Evolutionary conservation across 2,329 filamentous ascomycete genomes (phyloP), one percentile per base, ranked within the genome.

Genomic region (Stagonosporopsis rhizophila): DNA sequence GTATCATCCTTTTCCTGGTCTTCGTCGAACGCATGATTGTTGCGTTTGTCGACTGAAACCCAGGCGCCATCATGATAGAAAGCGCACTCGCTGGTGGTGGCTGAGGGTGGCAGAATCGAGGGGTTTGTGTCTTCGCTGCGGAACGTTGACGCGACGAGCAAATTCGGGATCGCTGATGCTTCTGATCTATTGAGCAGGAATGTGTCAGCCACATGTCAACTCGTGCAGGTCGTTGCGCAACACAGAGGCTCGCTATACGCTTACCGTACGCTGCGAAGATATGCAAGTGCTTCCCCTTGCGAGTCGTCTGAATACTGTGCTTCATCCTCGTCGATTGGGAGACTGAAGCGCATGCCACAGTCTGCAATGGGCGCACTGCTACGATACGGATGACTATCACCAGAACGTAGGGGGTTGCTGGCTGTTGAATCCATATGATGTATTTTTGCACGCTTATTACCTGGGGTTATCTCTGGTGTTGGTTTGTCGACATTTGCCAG

Each of bases 61-160:
- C 92, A 96, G 34, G 91, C 89, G 44, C 92, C 92, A 64, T 96
- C 90, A 15, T 87, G 80, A 72, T 91, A 95, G 69, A 86, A 88
- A 11, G 89, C 89, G 52, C 83, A 77, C 20, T 81, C 78, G 66
- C 75, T 60, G 6, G 80, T 80, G 8, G 79, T 68, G 66, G 87
- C 86, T 38, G 83, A 79, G 30, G 70, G 65, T 19, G 75, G 68
- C 49, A 78, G 69, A 23, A 20, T 9, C 22, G 56, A 47, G 32
- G 44, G 44, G 15, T 62, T 46, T 7, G 53, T 40, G 19, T 58
- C 22, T 38, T 71, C 64, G 38, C 64, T 56, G 14, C 71, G 62
- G 30, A 75, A 52, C 66, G 77, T 89, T 39, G 75, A 54, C 66
- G 77, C 89, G 41, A 87, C 83, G 47, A 95, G 82, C 11, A 95